Evolutionary conservation across 306 rosid genomes (phyloP), one percentile per base, ranked within the genome.

Genomic region (Trichosanthes truncata): DNA sequence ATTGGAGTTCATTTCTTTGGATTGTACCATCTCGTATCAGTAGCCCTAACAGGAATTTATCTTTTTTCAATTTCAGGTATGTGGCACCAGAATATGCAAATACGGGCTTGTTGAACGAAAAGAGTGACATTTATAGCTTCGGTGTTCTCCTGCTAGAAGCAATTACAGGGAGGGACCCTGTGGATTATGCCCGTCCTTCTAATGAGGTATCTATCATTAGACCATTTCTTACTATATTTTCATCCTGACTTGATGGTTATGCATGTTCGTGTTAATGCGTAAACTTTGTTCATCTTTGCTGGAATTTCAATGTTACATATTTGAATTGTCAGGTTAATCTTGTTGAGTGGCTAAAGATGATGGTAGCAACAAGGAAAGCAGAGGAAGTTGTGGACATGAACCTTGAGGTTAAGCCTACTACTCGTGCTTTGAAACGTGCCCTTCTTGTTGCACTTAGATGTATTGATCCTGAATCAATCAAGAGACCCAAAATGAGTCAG

Each of bases 61-160:
- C 21, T 80, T 78, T 63, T 82, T 57, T 79, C 74, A 53, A 80
- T 81, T 86, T 74, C 94, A 94, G 98, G 74, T 94, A 94, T 71
- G 98, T 94, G 80, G 98, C 98, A 25, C 98, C 98, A 4, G 98
- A 94, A 84, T 94, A 94, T 87, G 98, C 98, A 35, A 94, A 94
- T 82, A 89, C 93, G 5, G 98, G 98, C 81, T 75, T 94, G 89
- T 89, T 94, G 80, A 94, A 94, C 38, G 98, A 94, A 90, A 94
- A 89, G 90, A 94, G 98, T 33, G 98, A 94, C 82, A 89, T 94
- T 78, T 94, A 94, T 84, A 94, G 98, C 87, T 94, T 94, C 21
- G 97, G 98, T 5, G 97, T 94, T 83, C 97, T 94, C 82, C 80
- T 94, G 75, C 86, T 94, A 51, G 98, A 94, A 90, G 90, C 92